Base-by-base conservation (phyloP, 495 filamentous ascomycete species). In the Aspergillus homomorphus region DNA sequence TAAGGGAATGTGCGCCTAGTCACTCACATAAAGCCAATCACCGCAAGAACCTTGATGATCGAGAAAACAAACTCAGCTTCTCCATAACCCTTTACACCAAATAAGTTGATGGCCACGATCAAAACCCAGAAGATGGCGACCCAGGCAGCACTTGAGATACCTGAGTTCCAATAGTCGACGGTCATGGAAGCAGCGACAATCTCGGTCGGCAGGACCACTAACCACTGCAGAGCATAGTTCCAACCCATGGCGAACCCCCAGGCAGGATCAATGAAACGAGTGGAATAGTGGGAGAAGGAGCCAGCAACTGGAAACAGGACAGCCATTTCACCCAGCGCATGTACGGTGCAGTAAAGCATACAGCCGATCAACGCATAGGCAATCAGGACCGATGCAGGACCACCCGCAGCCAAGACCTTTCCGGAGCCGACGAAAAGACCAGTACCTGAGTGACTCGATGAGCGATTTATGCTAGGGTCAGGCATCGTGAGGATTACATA, bases 241-340 rank as follows among this genome's bases (percentile, higher is more conserved):
- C 92, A 96, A 24, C 94, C 94, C 90, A 96, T 96, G 46, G 94
- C 92, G 65, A 97, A 97, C 0, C 94, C 94, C 93, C 92, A 97
- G 3, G 93, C 91, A 12, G 92, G 92, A 65, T 97, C 92, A 10
- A 97, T 67, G 66, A 97, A 98, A 22, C 93, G 84, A 38, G 90
- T 96, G 18, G 92, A 96, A 71, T 91, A 96, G 38, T 91, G 87
- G 14, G 92, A 87, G 71, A 98, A 98, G 20, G 91, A 96, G 55
- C 93, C 93, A 44, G 93, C 89, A 20, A 96, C 87, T 6, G 93
- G 93, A 68, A 94, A 96, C 22, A 90, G 61, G 15, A 97, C 93
- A 26, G 92, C 90, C 76, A 98, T 84, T 69, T 98, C 93, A 64
- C 93, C 93, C 42, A 98, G 79, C 2, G 91, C 90, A 57, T 97